phyloP scores from a whole-genome alignment of 73 alveolate genomes.

The Uronychia setigera region DNA sequence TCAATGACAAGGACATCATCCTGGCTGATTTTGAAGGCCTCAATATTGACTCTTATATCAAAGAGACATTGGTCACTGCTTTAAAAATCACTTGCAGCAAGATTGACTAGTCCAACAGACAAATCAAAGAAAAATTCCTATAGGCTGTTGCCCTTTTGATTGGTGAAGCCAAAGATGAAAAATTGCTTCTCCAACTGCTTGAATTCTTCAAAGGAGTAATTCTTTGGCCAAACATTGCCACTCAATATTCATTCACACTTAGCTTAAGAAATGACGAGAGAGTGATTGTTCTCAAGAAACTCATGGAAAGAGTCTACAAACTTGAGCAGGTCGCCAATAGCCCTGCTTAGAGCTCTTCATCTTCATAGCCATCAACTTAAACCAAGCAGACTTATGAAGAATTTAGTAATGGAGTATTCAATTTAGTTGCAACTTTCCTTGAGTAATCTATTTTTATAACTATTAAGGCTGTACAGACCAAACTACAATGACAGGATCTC shows the following conservation, averaged over 20 bases:
- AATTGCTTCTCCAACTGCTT: background rate
- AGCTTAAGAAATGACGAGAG: background rate
- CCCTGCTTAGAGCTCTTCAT: slow-evolving; percentile 3
- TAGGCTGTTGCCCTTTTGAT: background rate
- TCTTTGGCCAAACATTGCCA: background rate
- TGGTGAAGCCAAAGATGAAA: background rate
- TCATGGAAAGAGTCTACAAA: slow-evolving; percentile 2
- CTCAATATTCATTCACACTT: background rate
- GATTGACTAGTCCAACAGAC: background rate
- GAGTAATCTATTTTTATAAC: background rate
- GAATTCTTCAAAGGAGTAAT: background rate
- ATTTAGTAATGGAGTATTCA: background rate
- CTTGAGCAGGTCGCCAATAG: background rate
- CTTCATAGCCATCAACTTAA: background rate
- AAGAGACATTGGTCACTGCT: background rate
- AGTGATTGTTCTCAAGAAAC: background rate
- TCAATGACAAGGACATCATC: slow-evolving; percentile 14
- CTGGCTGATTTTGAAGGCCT: background rate
- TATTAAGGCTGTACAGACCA: background rate
- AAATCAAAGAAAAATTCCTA: background rate
- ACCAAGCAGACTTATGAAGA: background rate
- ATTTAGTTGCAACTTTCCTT: background rate
- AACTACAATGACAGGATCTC: background rate
- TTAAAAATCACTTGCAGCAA: background rate
- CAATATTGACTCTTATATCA: background rate